Conservation (phyloP, 2,329 filamentous ascomycete species). For the Alternaria rosae region DNA sequence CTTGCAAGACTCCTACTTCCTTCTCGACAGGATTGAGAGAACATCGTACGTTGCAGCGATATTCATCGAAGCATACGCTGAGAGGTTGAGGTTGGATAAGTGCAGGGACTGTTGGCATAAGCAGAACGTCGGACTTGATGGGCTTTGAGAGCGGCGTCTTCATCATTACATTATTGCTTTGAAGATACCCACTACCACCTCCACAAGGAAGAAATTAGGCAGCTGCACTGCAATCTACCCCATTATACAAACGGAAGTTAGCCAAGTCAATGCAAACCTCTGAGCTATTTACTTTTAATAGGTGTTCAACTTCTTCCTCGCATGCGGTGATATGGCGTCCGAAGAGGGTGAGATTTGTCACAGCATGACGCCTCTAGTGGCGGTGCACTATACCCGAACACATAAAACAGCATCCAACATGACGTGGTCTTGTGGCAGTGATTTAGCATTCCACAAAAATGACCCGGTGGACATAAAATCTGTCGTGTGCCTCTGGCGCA, state of each 20-base stretch:
- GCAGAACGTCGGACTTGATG: conserved; percentile 19
- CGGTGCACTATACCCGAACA: conserved; percentile 9
- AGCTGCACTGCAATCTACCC: not conserved
- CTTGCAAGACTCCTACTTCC: conserved; percentile 35
- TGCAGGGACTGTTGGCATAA: conserved; percentile 37
- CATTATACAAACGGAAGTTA: not conserved
- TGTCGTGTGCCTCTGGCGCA: conserved; percentile 30
- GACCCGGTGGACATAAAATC: conserved; percentile 13
- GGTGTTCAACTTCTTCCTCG: not conserved
- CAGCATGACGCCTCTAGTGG: conserved; percentile 13
- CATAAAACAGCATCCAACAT: conserved; percentile 14
- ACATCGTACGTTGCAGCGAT: conserved; percentile 25
- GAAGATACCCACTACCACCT: not conserved
- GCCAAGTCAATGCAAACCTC: not conserved
- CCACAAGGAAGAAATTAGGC: not conserved
- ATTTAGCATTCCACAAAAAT: not conserved
- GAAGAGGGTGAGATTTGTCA: not conserved
- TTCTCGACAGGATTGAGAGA: conserved; percentile 36
- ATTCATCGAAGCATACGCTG: conserved; percentile 16
- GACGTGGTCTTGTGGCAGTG: conserved; percentile 37
- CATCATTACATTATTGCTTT: not conserved
- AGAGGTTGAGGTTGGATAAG: conserved; percentile 29
- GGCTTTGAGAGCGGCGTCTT: not conserved
- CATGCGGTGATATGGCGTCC: not conserved
- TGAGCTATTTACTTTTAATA: not conserved